phyloP scores from a whole-genome alignment of 169 alveolate species.

The Eimeria nieschulzi region DNA sequence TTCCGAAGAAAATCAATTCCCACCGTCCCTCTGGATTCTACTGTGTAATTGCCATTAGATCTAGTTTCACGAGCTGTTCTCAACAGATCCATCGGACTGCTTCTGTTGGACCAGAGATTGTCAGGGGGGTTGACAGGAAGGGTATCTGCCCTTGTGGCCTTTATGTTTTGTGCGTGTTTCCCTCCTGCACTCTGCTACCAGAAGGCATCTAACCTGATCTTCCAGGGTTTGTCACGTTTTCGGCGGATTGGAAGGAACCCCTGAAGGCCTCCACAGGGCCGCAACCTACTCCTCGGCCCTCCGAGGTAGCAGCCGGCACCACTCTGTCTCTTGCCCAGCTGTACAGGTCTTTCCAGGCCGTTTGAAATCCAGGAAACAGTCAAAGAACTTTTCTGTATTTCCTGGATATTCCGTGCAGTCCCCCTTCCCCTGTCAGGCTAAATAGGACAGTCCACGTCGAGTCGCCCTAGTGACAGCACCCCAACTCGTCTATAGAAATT shows the following conservation, averaged over 20 bases:
- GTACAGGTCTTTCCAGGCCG: not conserved
- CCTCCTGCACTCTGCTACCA: not conserved
- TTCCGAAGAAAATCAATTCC: not conserved
- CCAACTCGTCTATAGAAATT: not conserved
- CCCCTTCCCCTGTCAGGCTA: slow-evolving; percentile 11
- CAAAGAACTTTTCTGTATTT: not conserved
- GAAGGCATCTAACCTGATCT: not conserved
- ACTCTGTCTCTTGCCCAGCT: slow-evolving; percentile 38
- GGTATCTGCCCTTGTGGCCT: slow-evolving; percentile 38
- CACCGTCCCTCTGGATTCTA: not conserved
- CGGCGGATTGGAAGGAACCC: slow-evolving; percentile 25
- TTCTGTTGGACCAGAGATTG: slow-evolving; percentile 35
- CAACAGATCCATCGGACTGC: slow-evolving; percentile 29
- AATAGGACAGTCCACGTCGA: slow-evolving; percentile 5
- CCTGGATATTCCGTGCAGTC: not conserved
- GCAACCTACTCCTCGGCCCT: slow-evolving; percentile 32
- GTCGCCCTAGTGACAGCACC: slow-evolving; percentile 23
- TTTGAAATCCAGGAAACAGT: not conserved
- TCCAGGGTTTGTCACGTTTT: slow-evolving; percentile 23
- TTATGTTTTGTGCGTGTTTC: slow-evolving; percentile 1
- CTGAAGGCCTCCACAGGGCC: not conserved
- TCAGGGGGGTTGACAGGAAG: slow-evolving; percentile 59
- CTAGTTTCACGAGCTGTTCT: slow-evolving; percentile 30
- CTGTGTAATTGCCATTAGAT: not conserved
- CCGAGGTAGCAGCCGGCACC: slow-evolving; percentile 42